Conservation (phyloP, 768 basidiomycete species). For the Butyriboletus loyo region DNA sequence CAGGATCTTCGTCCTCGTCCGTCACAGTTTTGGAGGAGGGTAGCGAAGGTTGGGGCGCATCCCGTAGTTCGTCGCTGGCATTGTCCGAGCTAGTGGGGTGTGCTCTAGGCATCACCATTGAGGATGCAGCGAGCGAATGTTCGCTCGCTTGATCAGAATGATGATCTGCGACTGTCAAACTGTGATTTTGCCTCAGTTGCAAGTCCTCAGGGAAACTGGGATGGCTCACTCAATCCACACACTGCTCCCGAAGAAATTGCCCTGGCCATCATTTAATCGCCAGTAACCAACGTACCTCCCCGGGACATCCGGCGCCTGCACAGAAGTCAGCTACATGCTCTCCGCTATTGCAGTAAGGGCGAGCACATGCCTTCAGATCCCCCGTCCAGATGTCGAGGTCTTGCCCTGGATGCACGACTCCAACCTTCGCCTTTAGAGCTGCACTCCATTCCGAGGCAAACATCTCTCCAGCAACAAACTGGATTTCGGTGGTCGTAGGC, state of each 20-base stretch:
- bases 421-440: conserved; percentile 44
- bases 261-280: conserved; percentile 59
- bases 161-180: conserved; percentile 66
- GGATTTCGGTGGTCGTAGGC: conserved; percentile 65
- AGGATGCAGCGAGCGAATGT: conserved; percentile 62
- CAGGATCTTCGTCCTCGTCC: conserved; percentile 34
- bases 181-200: conserved; percentile 25
- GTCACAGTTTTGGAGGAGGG: conserved; percentile 35
- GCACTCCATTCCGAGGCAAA: conserved; percentile 39
- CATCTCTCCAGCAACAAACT: conserved; percentile 69
- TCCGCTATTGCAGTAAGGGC: neutral
- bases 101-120: conserved; percentile 60
- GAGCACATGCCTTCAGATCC: conserved; percentile 61
- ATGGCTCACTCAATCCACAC: conserved; percentile 75
- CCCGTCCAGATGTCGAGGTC: conserved; percentile 65
- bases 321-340: neutral
- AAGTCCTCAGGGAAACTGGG: neutral
- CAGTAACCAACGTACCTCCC: conserved; percentile 78
- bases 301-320: conserved; percentile 66
- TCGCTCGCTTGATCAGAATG: conserved; percentile 35
- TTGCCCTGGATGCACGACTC: conserved; percentile 53
- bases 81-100: conserved; percentile 18
- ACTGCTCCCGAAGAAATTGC: conserved; percentile 60
- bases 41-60: conserved; percentile 10
- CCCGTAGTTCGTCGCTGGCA: conserved; percentile 3